phyloP scores from a whole-genome alignment of 441 rosid species.

The Pelargonium fulgidum region DNA sequence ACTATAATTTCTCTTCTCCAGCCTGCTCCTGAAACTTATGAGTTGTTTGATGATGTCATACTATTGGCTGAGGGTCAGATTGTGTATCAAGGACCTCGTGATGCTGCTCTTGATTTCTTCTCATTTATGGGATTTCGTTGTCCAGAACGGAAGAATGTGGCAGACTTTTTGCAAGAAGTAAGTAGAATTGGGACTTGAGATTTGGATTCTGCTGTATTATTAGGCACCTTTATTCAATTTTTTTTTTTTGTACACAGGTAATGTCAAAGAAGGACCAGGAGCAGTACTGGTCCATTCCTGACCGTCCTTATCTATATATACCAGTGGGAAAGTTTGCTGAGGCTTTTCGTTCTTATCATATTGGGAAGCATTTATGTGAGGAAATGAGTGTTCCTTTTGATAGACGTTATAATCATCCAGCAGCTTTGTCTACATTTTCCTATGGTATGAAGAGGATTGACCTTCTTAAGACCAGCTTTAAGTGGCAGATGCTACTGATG shows the following conservation, averaged over 20 bases:
- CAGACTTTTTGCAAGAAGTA: conserved; percentile 83
- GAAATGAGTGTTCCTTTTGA: conserved; percentile 55
- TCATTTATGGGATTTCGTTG: conserved; percentile 72
- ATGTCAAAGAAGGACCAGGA: conserved; percentile 81
- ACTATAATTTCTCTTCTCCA: conserved; percentile 82
- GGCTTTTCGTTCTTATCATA: conserved; percentile 58
- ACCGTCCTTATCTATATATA: conserved; percentile 56
- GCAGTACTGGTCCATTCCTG: conserved; percentile 61
- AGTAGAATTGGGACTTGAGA: conserved; percentile 1
- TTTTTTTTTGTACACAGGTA: conserved; percentile 38
- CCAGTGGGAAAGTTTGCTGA: conserved; percentile 54
- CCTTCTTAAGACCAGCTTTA: conserved; percentile 50
- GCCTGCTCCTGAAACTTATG: conserved; percentile 90
- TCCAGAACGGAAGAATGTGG: conserved; percentile 77
- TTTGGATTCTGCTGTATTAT: not conserved
- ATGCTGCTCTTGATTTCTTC: conserved; percentile 59
- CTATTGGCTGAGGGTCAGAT: conserved; percentile 69
- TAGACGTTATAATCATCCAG: conserved; percentile 54
- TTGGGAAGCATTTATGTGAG: conserved; percentile 45
- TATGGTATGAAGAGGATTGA: conserved; percentile 58
- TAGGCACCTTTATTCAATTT: not conserved
- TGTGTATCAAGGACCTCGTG: conserved; percentile 79
- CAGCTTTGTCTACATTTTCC: conserved; percentile 56
- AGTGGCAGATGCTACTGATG: conserved; percentile 70
- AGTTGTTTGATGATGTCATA: conserved; percentile 76